Conservation (phyloP, 1,284 basidiomycete genomes). For the Cryptococcus amylolentus region DNA sequence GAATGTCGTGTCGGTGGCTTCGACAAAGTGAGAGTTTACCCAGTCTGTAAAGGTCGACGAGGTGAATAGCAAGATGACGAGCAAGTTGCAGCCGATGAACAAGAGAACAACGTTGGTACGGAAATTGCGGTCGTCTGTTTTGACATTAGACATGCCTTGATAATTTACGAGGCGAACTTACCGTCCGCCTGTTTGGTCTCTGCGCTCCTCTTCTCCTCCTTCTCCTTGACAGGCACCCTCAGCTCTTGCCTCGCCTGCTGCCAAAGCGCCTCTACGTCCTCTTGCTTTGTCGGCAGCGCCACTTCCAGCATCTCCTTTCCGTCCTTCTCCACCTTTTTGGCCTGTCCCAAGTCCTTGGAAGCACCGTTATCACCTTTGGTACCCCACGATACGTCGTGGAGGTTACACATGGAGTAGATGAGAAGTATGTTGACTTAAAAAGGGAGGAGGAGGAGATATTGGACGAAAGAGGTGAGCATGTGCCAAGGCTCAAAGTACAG, state of each 20-base stretch:
- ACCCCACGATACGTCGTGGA: constrained; percentile 60
- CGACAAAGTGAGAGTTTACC: constrained; percentile 42
- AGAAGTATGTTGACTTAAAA: constrained; percentile 76
- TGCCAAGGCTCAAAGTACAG: constrained; percentile 90
- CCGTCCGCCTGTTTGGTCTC: constrained; percentile 84
- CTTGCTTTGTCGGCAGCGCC: constrained; percentile 70
- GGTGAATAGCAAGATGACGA: constrained; percentile 77
- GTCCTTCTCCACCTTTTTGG: constrained; percentile 79
- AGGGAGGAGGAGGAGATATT: constrained; percentile 52
- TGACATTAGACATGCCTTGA: background rate
- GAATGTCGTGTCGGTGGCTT: constrained; percentile 58
- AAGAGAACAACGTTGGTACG: constrained; percentile 75
- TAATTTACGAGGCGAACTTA: constrained; percentile 56
- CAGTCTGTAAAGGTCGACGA: constrained; percentile 63
- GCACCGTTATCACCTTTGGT: constrained; percentile 86
- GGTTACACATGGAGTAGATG: constrained; percentile 63
- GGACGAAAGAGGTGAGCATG: constrained; percentile 79
- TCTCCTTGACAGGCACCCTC: constrained; percentile 55
- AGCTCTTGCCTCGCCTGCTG: constrained; percentile 64
- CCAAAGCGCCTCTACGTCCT: constrained; percentile 86
- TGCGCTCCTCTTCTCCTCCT: constrained; percentile 77
- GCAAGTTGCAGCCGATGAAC: constrained; percentile 83
- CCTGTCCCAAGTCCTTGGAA: constrained; percentile 78
- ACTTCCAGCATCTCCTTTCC: constrained; percentile 78
- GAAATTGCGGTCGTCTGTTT: constrained; percentile 31